Base-by-base conservation (phyloP, 768 basidiomycete species). In the Pleurotus sapidus region DNA sequence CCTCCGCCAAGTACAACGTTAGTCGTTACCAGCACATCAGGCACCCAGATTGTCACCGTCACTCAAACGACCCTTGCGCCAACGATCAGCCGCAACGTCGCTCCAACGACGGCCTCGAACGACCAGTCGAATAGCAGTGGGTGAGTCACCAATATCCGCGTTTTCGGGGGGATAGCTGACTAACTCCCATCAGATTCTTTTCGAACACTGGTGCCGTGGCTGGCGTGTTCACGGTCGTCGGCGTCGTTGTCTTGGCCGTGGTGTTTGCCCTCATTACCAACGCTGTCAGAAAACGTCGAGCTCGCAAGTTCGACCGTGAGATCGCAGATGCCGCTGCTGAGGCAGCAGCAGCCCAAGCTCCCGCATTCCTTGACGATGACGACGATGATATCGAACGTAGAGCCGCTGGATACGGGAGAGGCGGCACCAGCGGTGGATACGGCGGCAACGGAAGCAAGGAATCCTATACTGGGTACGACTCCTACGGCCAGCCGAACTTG, bases 191-290 rank as follows among this genome's bases (percentile, higher is more conserved):
- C 59, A 87, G 88, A 45, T 91, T 91, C 74, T 86, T 91, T 67
- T 60, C 76, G 47, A 91, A 92, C 72, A 89, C 70, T 17, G 86
- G 82, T 18, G 89, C 88, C 0, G 84, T 91, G 1, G 86, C 86
- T 1, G 89, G 85, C 11, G 83, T 84, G 0, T 91, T 91, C 72
- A 72, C 83, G 17, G 86, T 84, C 46, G 87, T 86, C 14, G 89
- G 89, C n/a, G 63, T 91, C 34, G 66, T 88, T 50, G 82, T 65
- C 17, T 60, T 83, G 47, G 82, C 72, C 7, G 55, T 88, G 62
- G 12, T 81, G 64, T 65, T 91, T 59, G 74, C 73, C 5, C 59
- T 83, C 25, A 59, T 81, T 46, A 78, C 81, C 38, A 83, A 78
- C 57, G 69, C 70, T 59, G 59, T 89, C 61, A 85, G 88, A 7